Evolutionary conservation across 805 yeast genomes (phyloP), one percentile per base, ranked within the genome.

Genomic region (Cephaloascus albidus): DNA sequence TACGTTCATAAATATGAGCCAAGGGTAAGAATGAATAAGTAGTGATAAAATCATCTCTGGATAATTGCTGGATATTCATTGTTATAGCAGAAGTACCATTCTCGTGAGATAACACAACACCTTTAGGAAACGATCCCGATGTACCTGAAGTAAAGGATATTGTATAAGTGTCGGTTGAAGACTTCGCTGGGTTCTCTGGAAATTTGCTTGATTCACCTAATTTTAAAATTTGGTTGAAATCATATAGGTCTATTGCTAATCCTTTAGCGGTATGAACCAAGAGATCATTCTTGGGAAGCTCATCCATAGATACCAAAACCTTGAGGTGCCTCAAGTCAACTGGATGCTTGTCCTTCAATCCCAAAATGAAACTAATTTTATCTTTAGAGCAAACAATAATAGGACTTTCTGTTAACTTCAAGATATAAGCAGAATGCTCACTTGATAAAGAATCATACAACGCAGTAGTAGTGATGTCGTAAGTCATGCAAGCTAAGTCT

Each of bases 381-480:
- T 60, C 53, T 38, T 49, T 58, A 18, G 69, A 52, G 38, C 57
- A 45, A n/a, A 61, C 52, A 33, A 63, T 53, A 10, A 60, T 51
- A 2, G 71, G 71, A 18, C 60, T 52, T 12, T 18, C 17, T 14
- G 36, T 34, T 12, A 23, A 3, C n/a, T 48, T 50, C 43, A 65
- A 55, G 38, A 65, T 63, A 45, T 51, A 55, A 38, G 52, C 52
- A 1, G 68, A 53, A 14, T 65, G 50, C 27, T 54, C 55, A 3
- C 56, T 47, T 3, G 70, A 70, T 45, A 65, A 56, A 28, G 70
- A 63, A 43, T 63, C 70, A 44, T 65, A 65, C 40, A 65, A 55
- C 10, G 68, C 61, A 20, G 70, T 65, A 43, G 53, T 58, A 39
- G 69, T 57, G 38, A 65, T 54, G 18, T 61, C 49, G 45, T 45